Evolutionary conservation across 768 basidiomycete species (phyloP).

Genomic region (Suillus bovinus): DNA sequence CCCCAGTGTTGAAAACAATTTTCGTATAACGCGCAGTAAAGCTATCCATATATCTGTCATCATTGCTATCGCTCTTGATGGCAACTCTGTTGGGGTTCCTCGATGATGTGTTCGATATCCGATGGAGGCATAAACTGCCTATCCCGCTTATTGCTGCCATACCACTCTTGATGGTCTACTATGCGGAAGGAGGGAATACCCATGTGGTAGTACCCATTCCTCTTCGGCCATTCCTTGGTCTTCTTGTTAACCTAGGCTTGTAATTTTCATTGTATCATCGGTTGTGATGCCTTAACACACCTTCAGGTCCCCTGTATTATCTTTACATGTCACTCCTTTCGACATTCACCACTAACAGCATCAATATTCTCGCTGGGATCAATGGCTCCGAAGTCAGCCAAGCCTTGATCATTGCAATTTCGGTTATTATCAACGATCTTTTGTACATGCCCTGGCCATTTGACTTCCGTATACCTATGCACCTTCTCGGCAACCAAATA

Average conservation of each 20-base stretch:
- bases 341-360: conserved; percentile 96
- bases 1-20: neutral
- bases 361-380: conserved; percentile 98
- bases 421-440: conserved; percentile 89
- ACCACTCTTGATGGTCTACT: conserved; percentile 94
- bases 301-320: conserved; percentile 89
- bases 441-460: conserved; percentile 91
- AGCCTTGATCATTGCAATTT: conserved; percentile 87
- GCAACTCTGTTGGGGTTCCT: conserved; percentile 95
- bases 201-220: conserved; percentile 92
- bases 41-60: conserved; percentile 92
- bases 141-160: conserved; percentile 96
- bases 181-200: conserved; percentile 91
- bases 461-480: conserved; percentile 68
- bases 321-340: conserved; percentile 95
- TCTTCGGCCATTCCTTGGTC: conserved; percentile 68
- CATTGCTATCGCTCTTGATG: conserved; percentile 86
- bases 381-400: conserved; percentile 97
- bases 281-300: conserved; percentile 8
- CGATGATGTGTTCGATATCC: conserved; percentile 97
- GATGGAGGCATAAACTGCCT: conserved; percentile 97
- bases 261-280: conserved; percentile 4
- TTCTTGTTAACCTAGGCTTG: conserved; percentile 86
- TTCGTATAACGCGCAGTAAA: conserved; percentile 29
- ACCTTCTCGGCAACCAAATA: conserved; percentile 63